These are phyloP conservation scores for Solanum corneliomulleri DNA, from an alignment of 257 asterid species.

Conservation along the genomic window DNA sequence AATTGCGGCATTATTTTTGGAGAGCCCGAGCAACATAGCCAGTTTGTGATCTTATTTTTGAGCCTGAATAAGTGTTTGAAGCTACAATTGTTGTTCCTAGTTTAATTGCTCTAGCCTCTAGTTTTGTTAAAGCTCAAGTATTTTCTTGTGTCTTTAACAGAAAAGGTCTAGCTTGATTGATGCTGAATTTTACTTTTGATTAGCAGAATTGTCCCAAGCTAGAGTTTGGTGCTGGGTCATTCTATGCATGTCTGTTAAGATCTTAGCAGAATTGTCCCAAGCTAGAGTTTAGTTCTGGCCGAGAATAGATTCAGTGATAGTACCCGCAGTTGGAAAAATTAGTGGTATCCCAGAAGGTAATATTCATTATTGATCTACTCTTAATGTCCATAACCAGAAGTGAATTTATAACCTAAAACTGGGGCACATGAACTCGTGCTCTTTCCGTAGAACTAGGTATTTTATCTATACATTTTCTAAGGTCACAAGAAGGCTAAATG, in stretches of 20 bases:
- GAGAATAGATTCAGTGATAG: not conserved
- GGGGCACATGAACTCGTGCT: not conserved
- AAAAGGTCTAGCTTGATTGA: not conserved
- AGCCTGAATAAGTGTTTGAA: not conserved
- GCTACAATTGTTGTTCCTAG: not conserved
- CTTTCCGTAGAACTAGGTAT: not conserved
- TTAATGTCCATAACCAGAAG: not conserved
- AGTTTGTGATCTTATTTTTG: not conserved
- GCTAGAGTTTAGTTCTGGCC: not conserved
- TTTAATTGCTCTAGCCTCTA: not conserved
- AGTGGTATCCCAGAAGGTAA: not conserved
- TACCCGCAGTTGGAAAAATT: not conserved
- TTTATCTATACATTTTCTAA: not conserved
- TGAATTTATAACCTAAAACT: not conserved
- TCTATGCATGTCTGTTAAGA: not conserved
- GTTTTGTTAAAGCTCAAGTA: not conserved
- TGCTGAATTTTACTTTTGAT: not conserved
- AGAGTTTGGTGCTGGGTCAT: not conserved
- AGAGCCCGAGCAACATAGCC: not conserved
- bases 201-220: not conserved
- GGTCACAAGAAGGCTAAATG: not conserved
- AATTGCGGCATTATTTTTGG: not conserved
- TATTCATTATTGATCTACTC: not conserved
- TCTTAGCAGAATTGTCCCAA: too few species aligned
- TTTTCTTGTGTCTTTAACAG: not conserved